A percentile compares a stretch with the other conserved stretches of the same genome.
Conservation (phyloP, 2,329 filamentous ascomycete species). For the Fusarium irregulare region DNA sequence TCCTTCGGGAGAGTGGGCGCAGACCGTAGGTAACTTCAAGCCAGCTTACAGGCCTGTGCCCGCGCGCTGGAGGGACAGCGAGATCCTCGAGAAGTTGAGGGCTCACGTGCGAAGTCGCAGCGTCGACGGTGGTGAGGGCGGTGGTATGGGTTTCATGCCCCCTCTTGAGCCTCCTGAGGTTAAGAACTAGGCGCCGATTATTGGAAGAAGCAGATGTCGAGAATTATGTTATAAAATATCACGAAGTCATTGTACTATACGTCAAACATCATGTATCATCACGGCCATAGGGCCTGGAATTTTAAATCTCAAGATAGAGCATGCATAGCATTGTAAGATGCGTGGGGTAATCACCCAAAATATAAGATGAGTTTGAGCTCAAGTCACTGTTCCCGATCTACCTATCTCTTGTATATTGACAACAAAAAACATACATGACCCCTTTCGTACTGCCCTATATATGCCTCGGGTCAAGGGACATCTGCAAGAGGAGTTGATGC, state of each 20-base stretch:
- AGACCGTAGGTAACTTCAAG: constrained; percentile 94
- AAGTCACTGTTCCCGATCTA: not conserved
- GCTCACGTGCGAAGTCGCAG: constrained; percentile 78
- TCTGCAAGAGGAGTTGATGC: not conserved
- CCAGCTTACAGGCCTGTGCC: constrained; percentile 94
- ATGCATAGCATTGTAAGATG: constrained; percentile 22
- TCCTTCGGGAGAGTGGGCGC: constrained; percentile 85
- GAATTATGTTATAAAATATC: not conserved
- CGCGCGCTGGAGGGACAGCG: constrained; percentile 82
- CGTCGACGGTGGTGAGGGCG: constrained; percentile 53
- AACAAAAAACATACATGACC: not conserved
- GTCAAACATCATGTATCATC: constrained; percentile 28
- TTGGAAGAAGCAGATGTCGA: not conserved
- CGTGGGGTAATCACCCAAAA: constrained; percentile 2
- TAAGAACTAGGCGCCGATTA: not conserved
- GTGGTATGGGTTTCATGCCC: constrained; percentile 70
- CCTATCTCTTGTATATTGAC: not conserved
- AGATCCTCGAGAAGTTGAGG: constrained; percentile 80
- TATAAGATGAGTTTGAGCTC: constrained; percentile 5
- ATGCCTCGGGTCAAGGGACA: not conserved
- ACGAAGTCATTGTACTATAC: constrained; percentile 28
- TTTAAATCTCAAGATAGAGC: constrained; percentile 3
- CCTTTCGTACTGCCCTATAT: not conserved
- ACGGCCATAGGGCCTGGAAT: constrained; percentile 12
- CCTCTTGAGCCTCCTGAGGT: constrained; percentile 49